Conservation (phyloP, 2,329 filamentous ascomycete genomes). For the Fusarium succisae region DNA sequence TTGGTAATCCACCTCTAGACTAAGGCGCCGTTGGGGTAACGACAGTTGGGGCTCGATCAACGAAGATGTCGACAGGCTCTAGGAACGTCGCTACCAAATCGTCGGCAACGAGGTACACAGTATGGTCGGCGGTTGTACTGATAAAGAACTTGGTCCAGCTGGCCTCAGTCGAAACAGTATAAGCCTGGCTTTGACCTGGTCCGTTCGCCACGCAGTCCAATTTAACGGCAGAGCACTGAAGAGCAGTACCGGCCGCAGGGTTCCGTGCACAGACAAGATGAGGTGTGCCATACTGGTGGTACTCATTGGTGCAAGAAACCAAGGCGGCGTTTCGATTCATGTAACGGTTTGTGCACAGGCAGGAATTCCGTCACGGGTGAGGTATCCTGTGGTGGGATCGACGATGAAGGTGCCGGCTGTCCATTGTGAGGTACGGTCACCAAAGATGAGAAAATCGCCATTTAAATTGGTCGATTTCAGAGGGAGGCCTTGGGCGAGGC, state of each 20-base stretch:
- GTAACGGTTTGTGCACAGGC: background rate
- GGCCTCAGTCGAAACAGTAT: background rate
- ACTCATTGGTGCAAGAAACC: background rate
- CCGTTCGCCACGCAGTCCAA: background rate
- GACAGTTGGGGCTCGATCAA: background rate
- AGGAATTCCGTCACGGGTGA: background rate
- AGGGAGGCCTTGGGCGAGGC: background rate
- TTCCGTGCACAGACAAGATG: background rate
- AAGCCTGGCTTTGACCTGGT: background rate
- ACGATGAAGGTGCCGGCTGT: background rate
- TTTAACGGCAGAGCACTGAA: background rate
- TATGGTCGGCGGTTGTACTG: too few relatives aligned
- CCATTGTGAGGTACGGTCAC: too few relatives aligned
- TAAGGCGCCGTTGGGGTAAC: background rate
- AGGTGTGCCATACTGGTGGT: background rate
- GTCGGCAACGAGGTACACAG: background rate
- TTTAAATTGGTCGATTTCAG: background rate
- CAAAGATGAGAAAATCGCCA: background rate
- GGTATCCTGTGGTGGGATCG: background rate
- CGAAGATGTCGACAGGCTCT: background rate
- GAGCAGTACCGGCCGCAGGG: background rate
- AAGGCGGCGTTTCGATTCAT: background rate
- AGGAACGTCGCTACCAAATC: accelerated
- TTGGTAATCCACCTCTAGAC: accelerated
- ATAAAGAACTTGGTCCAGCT: background rate